These are phyloP conservation scores for Acidiella bohemica DNA, from an alignment of 495 filamentous ascomycete species.

Conservation along the genomic window DNA sequence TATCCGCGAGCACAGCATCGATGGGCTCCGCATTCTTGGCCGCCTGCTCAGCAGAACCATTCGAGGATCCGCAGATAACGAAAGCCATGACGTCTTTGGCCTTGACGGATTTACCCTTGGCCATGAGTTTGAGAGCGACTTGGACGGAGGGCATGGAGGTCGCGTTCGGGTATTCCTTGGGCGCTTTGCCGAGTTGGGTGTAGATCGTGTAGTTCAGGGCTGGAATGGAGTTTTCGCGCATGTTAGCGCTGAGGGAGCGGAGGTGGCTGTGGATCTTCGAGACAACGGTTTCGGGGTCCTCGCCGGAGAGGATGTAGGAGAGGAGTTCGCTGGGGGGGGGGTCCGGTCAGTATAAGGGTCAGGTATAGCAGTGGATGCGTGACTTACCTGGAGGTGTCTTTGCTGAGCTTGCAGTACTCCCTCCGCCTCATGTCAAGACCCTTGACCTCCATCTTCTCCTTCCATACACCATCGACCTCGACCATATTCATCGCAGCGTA, in stretches of 20 bases:
- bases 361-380: not conserved
- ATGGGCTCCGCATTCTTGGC: slow-evolving; percentile 79
- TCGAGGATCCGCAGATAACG: slow-evolving; percentile 71
- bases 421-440: slow-evolving; percentile 93
- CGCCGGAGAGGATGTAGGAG: slow-evolving; percentile 83
- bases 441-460: slow-evolving; percentile 95
- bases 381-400: slow-evolving; percentile 67
- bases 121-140: slow-evolving; percentile 77
- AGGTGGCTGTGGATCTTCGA: slow-evolving; percentile 87
- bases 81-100: slow-evolving; percentile 94
- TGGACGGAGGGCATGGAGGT: slow-evolving; percentile 96
- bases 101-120: slow-evolving; percentile 72
- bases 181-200: slow-evolving; percentile 90
- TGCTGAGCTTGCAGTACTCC: slow-evolving; percentile 88
- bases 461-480: slow-evolving; percentile 73
- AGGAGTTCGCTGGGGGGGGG: slow-evolving; percentile 41
- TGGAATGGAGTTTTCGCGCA: slow-evolving; percentile 63
- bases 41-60: slow-evolving; percentile 54
- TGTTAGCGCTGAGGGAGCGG: slow-evolving; percentile 62
- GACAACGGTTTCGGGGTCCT: slow-evolving; percentile 80
- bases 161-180: slow-evolving; percentile 82
- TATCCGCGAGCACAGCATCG: slow-evolving; percentile 72
- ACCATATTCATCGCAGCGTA: slow-evolving; percentile 94
- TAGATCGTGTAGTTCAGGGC: slow-evolving; percentile 87
- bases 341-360: no score